phyloP scores from a whole-genome alignment of 148 eudicot genomes.

The Dysphania ambrosioides region DNA sequence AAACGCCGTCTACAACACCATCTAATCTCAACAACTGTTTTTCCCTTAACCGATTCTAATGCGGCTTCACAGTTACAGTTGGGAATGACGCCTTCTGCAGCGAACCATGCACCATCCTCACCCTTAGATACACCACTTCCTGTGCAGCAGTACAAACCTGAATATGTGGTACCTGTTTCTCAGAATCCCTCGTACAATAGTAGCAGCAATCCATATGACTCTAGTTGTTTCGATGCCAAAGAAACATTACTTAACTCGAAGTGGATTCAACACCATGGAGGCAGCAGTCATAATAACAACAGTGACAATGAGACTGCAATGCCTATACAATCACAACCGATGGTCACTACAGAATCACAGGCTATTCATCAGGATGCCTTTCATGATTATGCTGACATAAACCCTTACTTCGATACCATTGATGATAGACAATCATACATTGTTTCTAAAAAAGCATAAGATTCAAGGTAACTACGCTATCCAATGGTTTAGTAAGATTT shows the following conservation, averaged over 20 bases:
- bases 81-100: constrained; percentile 39
- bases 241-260: constrained; percentile 34
- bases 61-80: constrained; percentile 44
- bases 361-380: constrained; percentile 36
- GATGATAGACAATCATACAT: constrained; percentile 70
- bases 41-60: constrained; percentile 20
- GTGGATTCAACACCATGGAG: constrained; percentile 47
- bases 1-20: constrained; percentile 45
- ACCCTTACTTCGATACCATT: constrained; percentile 55
- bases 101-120: constrained; percentile 7
- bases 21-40: constrained; percentile 22
- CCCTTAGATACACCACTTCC: constrained; percentile 1
- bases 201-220: constrained; percentile 29
- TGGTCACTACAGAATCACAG: constrained; percentile 25
- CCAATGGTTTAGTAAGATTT: not conserved
- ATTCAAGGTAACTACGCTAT: constrained; percentile 60
- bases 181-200: constrained; percentile 40
- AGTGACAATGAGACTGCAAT: constrained; percentile 24
- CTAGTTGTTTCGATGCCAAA: constrained; percentile 40
- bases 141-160: constrained; percentile 12
- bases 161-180: constrained; percentile 27
- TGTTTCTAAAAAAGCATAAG: constrained; percentile 43
- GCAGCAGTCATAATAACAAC: constrained; percentile 18
- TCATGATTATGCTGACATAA: constrained; percentile 58
- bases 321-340: constrained; percentile 37